phyloP scores from a whole-genome alignment of 2,329 filamentous ascomycete genomes.

The Fusarium miscanthi region DNA sequence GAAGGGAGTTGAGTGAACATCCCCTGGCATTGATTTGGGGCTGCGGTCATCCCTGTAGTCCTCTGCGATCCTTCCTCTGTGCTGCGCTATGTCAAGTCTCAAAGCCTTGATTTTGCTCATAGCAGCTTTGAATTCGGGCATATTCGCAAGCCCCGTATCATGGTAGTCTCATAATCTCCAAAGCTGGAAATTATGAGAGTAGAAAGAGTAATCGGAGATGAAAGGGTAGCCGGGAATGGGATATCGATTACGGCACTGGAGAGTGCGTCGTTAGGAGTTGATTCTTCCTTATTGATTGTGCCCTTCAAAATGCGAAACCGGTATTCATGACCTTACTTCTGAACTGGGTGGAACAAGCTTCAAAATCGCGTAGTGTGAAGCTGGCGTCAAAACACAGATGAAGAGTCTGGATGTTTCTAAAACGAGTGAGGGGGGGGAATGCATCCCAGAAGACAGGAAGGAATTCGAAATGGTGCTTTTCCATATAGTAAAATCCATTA shows the following conservation, averaged over 20 bases:
- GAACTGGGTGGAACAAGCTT: neutral
- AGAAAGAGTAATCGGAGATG: neutral
- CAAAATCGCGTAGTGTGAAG: fast-evolving
- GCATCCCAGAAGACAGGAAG: neutral
- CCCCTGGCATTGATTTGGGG: neutral
- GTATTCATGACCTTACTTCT: neutral
- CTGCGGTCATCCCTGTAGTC: neutral
- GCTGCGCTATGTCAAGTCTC: neutral
- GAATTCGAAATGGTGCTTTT: neutral
- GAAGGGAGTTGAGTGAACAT: neutral
- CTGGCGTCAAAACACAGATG: neutral
- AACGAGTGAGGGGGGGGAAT: neutral
- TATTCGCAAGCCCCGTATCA: neutral
- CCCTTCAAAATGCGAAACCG: neutral
- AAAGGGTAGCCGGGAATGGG: fast-evolving
- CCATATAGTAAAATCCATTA: neutral
- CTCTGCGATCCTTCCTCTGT: neutral
- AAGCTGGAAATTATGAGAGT: neutral
- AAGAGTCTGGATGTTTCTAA: neutral
- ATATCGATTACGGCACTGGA: fast-evolving
- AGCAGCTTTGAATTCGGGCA: neutral
- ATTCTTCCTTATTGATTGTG: neutral
- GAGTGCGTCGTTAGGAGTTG: neutral
- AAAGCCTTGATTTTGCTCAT: neutral
- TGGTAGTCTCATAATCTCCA: neutral